phyloP scores from a whole-genome alignment of 805 yeast species.

The Debaryomyces maramus region DNA sequence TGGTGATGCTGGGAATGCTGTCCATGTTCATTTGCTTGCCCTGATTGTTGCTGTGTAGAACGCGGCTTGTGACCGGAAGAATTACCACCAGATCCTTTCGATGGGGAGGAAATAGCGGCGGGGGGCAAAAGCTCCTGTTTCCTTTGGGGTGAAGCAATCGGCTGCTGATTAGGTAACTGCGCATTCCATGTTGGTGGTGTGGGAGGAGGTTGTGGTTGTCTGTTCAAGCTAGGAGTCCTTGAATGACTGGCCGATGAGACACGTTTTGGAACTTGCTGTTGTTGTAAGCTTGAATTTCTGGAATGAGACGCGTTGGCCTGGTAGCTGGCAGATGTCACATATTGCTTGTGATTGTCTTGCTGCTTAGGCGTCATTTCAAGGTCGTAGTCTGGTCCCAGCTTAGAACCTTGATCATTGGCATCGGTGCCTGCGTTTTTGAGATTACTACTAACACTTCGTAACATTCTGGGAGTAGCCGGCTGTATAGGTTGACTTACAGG shows the following conservation, averaged over 20 bases:
- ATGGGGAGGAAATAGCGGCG: slow-evolving; percentile 24
- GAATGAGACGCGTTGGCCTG: slow-evolving; percentile 13
- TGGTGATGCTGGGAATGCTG: slow-evolving; percentile 7
- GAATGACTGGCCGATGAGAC: slow-evolving; percentile 1
- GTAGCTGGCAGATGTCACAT: slow-evolving; percentile 1
- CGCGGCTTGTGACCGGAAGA: background rate
- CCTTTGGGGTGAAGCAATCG: slow-evolving; percentile 3
- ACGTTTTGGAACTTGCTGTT: slow-evolving; percentile 9
- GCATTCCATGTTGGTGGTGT: background rate
- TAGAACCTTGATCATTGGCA: slow-evolving; percentile 4
- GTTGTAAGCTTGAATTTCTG: slow-evolving; percentile 16
- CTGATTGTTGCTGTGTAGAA: slow-evolving; percentile 1
- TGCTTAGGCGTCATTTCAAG: background rate
- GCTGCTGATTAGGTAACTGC: background rate
- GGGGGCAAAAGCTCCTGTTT: slow-evolving; percentile 31
- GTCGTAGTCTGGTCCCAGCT: background rate
- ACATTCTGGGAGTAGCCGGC: slow-evolving; percentile 73
- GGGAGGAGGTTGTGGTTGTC: slow-evolving; percentile 2
- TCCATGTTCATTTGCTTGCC: slow-evolving; percentile 1
- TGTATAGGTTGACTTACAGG: slow-evolving; percentile 20
- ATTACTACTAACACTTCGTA: slow-evolving; percentile 54
- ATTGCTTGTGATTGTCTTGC: slow-evolving; percentile 4
- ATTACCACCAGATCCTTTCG: slow-evolving; percentile 1
- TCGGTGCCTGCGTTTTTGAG: slow-evolving; percentile 17
- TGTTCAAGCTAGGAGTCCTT: slow-evolving; percentile 3